Conservation (phyloP, 2,329 filamentous ascomycete species). For the Fusarium heterosporum region DNA sequence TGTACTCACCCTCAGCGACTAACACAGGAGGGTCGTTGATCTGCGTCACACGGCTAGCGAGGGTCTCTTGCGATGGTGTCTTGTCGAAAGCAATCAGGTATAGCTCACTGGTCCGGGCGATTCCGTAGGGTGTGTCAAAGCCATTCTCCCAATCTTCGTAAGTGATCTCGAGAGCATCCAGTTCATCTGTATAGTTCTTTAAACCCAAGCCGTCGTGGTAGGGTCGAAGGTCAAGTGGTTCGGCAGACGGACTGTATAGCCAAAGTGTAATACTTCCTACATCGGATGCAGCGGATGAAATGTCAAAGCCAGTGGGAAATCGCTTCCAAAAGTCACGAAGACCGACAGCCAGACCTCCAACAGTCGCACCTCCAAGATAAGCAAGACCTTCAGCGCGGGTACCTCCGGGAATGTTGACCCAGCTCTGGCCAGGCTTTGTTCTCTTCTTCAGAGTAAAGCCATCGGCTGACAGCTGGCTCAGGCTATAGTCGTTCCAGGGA, state of each 20-base stretch:
- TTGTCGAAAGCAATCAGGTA: constrained; percentile 63
- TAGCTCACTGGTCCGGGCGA: constrained; percentile 68
- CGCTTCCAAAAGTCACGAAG: constrained; percentile 73
- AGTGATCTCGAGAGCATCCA: constrained; percentile 71
- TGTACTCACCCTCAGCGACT: constrained; percentile 59
- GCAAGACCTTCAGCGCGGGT: constrained; percentile 66
- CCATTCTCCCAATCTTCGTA: constrained; percentile 71
- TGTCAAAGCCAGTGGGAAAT: constrained; percentile 69
- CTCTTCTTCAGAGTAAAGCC: constrained; percentile 71
- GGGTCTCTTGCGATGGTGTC: constrained; percentile 62
- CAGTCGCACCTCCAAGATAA: constrained; percentile 68
- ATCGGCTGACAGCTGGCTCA: constrained; percentile 69
- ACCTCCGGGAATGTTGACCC: constrained; percentile 69
- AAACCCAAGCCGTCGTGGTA: constrained; percentile 69
- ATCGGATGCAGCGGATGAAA: constrained; percentile 62
- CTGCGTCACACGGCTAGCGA: constrained; percentile 58
- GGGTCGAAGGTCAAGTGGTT: constrained; percentile 66
- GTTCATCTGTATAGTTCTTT: constrained; percentile 66
- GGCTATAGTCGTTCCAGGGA: constrained; percentile 67
- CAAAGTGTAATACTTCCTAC: constrained; percentile 67
- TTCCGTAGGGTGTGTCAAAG: constrained; percentile 67
- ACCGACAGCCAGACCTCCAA: constrained; percentile 69
- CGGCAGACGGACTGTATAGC: constrained; percentile 68
- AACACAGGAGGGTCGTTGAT: constrained; percentile 66
- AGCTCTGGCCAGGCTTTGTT: constrained; percentile 67